phyloP scores from a whole-genome alignment of 1,284 basidiomycete species.

The Irpex sp. region DNA sequence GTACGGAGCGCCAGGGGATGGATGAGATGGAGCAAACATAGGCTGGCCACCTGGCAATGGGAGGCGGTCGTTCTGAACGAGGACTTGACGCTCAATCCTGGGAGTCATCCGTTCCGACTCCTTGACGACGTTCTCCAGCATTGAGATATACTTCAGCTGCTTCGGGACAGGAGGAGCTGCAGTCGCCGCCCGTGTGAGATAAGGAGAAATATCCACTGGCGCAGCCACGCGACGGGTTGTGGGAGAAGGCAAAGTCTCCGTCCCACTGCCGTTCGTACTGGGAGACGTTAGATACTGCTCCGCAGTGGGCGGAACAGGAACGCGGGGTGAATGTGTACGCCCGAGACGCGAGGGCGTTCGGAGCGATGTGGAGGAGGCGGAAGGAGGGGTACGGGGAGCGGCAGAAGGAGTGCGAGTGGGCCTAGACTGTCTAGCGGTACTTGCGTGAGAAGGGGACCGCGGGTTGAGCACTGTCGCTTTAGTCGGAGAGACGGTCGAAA shows the following conservation, averaged over 20 bases:
- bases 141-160: constrained; percentile 64
- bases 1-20: constrained; percentile 13
- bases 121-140: constrained; percentile 70
- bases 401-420: constrained; percentile 2
- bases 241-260: not conserved
- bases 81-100: constrained; percentile 30
- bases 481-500: not conserved
- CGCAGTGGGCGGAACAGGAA: not conserved
- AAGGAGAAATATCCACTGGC: constrained; percentile 62
- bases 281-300: not conserved
- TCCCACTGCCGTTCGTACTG: not conserved
- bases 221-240: constrained; percentile 10
- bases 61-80: not conserved
- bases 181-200: constrained; percentile 43
- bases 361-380: not conserved
- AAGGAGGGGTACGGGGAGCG: constrained; percentile 1
- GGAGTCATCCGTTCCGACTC: constrained; percentile 65
- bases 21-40: not conserved
- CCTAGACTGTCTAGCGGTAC: not conserved
- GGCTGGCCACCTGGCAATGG: constrained; percentile 15
- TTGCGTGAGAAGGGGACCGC: constrained; percentile 1
- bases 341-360: not conserved
- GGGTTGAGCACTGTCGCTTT: not conserved
- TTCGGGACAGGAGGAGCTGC: constrained; percentile 54
- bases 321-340: not conserved